Evolutionary conservation across 768 basidiomycete species (phyloP), one percentile per base, ranked within the genome.

Genomic region (Mrakia frigida): DNA sequence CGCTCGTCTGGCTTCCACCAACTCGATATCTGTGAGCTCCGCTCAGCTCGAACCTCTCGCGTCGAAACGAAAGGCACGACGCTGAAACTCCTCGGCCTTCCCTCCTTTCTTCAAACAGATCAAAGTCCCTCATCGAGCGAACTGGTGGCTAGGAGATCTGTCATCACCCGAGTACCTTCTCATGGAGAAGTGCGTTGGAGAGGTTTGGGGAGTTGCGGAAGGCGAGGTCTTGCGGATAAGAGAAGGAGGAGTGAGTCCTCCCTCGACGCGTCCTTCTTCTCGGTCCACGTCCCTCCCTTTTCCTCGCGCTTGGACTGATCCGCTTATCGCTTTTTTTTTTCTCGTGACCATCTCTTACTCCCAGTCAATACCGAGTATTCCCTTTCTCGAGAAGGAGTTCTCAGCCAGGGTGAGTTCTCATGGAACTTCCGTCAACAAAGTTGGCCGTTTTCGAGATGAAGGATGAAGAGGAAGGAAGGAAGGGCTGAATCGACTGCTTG

Each of bases 91-190:
- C 68, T 52, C 61, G 13, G 46, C 79, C 65, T 16, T 46, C 60
- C 43, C 43, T 16, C 43, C 16, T 46, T 50, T 6, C 3, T 50
- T 16, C 46, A 6, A 50, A 21, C 78, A 94, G 92, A 86, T 95
- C 79, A 86, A 85, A 28, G 88, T 97, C 73, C 89, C 91, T 60
- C 91, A 93, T 77, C 90, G 88, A 2, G 94, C 94, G 0, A 91
- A 94, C 80, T 98, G 95, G 95, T 99, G 96, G 96, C 86, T 99
- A 2, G 94, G 95, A 0, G 89, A 91, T 74, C 87, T 96, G 56
- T 39, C 61, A 16, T 78, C 77, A 21, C 73, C 77, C 9, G 72
- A 74, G 25, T 70, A 78, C 46, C 53, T 70, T 18, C 46, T 74
- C 16, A 78, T 99, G 70, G 93, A 96, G 82, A 84, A 86, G 53